These are phyloP conservation scores for Acacia acuminata DNA, from an alignment of 306 rosid genomes.

Conservation along the genomic window DNA sequence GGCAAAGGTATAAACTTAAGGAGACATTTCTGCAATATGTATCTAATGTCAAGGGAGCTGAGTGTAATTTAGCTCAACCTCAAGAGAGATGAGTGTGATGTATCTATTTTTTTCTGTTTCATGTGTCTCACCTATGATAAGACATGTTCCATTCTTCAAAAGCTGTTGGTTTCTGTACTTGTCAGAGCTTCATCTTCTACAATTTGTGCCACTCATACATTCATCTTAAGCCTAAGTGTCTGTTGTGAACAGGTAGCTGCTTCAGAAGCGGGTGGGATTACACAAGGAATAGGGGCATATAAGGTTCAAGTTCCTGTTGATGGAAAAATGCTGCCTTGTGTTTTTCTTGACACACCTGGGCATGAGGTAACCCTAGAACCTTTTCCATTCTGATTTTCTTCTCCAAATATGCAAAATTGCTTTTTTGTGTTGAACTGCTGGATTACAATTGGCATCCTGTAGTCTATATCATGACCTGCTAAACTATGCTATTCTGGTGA, in stretches of 20 bases:
- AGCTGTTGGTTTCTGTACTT: too few species aligned
- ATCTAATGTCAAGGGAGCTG: background rate
- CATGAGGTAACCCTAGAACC: conserved; percentile 68
- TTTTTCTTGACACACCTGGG: conserved; percentile 97
- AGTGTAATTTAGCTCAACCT: background rate
- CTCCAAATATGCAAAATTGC: conserved; percentile 10
- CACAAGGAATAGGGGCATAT: conserved; percentile 99
- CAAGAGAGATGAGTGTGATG: too few species aligned
- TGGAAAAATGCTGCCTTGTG: conserved; percentile 81
- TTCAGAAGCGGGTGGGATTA: conserved; percentile 99
- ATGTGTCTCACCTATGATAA: too few species aligned
- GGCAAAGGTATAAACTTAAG: too few species aligned
- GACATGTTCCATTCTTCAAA: too few species aligned
- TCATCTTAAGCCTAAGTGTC: conserved; percentile 35
- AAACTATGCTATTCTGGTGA: conserved; percentile 23
- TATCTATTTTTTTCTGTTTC: too few species aligned
- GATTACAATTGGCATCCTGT: conserved; percentile 23
- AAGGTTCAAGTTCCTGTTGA: conserved; percentile 83
- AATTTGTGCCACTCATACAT: conserved; percentile 9
- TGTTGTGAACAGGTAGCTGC: conserved; percentile 80
- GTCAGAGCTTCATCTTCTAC: conserved; percentile 19
- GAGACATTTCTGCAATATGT: background rate
- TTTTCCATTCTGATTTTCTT: conserved; percentile 12
- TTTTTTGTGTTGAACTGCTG: conserved; percentile 19
- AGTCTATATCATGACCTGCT: conserved; percentile 5